phyloP scores from a whole-genome alignment of 306 rosid species.

The Macrotyloma uniflorum region DNA sequence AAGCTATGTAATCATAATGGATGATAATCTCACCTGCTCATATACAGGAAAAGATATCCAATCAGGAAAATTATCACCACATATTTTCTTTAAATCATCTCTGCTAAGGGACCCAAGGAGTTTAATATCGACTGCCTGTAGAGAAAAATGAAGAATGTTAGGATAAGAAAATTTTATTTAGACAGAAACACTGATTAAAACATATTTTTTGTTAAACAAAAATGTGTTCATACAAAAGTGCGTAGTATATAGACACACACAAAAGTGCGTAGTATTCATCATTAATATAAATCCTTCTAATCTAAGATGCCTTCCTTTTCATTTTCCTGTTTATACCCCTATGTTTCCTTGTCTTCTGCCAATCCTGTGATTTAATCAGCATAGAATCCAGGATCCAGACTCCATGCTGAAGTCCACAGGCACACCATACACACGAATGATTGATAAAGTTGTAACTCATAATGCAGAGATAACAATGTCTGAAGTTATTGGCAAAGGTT shows the following conservation, averaged over 20 bases:
- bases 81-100: constrained; percentile 85
- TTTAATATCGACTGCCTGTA: constrained; percentile 90
- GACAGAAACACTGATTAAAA: not conserved
- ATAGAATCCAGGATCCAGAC: not conserved
- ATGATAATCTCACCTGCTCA: constrained; percentile 70
- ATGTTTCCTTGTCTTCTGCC: not conserved
- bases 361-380: not conserved
- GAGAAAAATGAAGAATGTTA: constrained; percentile 28
- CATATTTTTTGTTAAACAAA: constrained; percentile 13
- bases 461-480: not conserved
- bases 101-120: constrained; percentile 87
- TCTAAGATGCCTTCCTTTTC: not conserved
- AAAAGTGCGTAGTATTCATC: not conserved
- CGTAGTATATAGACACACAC: too few relatives aligned
- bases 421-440: not conserved
- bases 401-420: not conserved
- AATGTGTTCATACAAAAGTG: not conserved
- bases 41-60: constrained; percentile 96
- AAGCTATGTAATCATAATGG: constrained; percentile 19
- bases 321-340: not conserved
- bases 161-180: not conserved
- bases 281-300: not conserved
- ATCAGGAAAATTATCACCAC: constrained; percentile 90
- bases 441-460: constrained; percentile 13
- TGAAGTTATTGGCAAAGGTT: not conserved